These are phyloP conservation scores for Chionographis japonica DNA, from an alignment of 106 monocot species.

Conservation along the genomic window DNA sequence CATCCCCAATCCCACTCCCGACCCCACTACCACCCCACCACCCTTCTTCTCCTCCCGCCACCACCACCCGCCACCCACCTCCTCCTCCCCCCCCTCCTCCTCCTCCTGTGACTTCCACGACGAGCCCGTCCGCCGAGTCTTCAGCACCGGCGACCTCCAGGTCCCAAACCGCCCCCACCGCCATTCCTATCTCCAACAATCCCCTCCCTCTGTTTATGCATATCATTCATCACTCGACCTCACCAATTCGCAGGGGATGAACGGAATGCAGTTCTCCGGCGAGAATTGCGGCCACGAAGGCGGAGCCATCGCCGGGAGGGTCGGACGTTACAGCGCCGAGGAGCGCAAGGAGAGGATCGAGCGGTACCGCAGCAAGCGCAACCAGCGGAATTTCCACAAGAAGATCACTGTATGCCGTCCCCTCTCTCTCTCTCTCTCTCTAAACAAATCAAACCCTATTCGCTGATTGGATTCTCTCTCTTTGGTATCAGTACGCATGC, in stretches of 20 bases:
- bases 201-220: not conserved
- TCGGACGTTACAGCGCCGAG: slow-evolving; percentile 50
- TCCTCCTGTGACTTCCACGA: slow-evolving; percentile 11
- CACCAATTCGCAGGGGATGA: slow-evolving; percentile 26
- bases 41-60: slow-evolving; percentile 5
- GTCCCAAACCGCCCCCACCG: not conserved
- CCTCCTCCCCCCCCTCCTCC: slow-evolving; percentile 18
- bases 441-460: not conserved
- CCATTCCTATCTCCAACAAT: not conserved
- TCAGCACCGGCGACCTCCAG: slow-evolving; percentile 45
- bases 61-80: not conserved
- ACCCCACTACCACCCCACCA: slow-evolving; percentile 3
- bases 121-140: slow-evolving; percentile 20
- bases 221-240: not conserved
- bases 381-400: slow-evolving; percentile 76
- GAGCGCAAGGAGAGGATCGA: slow-evolving; percentile 71
- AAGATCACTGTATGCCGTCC: slow-evolving; percentile 53
- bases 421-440: too few species aligned
- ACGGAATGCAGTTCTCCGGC: slow-evolving; percentile 11
- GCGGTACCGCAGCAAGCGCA: slow-evolving; percentile 62
- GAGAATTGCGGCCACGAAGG: slow-evolving; percentile 18
- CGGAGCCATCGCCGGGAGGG: slow-evolving; percentile 7
- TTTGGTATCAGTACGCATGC: slow-evolving; percentile 33
- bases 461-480: not conserved
- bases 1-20: slow-evolving; percentile 6